Conservation (phyloP, 2,329 filamentous ascomycete genomes). For the Aspergillus tamarii region DNA sequence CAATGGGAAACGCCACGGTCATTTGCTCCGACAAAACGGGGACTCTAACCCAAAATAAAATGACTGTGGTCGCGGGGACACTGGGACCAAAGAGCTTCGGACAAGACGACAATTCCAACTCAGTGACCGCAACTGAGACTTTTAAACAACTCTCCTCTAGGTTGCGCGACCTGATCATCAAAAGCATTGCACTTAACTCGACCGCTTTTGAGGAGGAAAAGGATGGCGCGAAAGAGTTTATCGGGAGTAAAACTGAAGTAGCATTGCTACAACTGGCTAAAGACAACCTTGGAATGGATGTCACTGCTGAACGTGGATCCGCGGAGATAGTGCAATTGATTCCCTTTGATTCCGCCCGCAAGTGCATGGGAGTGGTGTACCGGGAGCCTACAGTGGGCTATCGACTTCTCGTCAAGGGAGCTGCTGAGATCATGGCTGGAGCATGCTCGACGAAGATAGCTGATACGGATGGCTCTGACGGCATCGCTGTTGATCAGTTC, state of each 20-base stretch:
- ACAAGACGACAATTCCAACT: slow-evolving; percentile 33
- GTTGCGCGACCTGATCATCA: slow-evolving; percentile 41
- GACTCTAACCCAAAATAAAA: slow-evolving; percentile 73
- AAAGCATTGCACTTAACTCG: slow-evolving; percentile 56
- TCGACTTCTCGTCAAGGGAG: slow-evolving; percentile 53
- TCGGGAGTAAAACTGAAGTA: slow-evolving; percentile 78
- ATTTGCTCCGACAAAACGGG: slow-evolving; percentile 82
- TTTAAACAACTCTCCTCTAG: slow-evolving; percentile 37
- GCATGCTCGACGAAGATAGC: slow-evolving; percentile 38
- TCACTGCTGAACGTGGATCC: slow-evolving; percentile 65
- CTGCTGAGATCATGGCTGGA: slow-evolving; percentile 50
- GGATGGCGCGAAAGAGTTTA: slow-evolving; percentile 67
- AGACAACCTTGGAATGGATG: slow-evolving; percentile 68
- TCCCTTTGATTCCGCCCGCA: slow-evolving; percentile 75
- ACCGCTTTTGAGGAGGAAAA: slow-evolving; percentile 77
- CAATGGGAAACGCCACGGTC: slow-evolving; percentile 79
- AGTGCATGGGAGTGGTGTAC: slow-evolving; percentile 62
- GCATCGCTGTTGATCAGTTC: slow-evolving; percentile 28
- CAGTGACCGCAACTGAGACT: slow-evolving; percentile 29
- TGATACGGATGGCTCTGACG: slow-evolving; percentile 32
- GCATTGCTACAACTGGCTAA: slow-evolving; percentile 71
- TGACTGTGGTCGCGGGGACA: slow-evolving; percentile 75
- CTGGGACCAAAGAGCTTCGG: slow-evolving; percentile 64
- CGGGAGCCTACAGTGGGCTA: slow-evolving; percentile 43
- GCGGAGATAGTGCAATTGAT: slow-evolving; percentile 68